Evolutionary conservation across 331 rosid genomes (phyloP), one percentile per base, ranked within the genome.

Genomic region (Quercus tomentella): DNA sequence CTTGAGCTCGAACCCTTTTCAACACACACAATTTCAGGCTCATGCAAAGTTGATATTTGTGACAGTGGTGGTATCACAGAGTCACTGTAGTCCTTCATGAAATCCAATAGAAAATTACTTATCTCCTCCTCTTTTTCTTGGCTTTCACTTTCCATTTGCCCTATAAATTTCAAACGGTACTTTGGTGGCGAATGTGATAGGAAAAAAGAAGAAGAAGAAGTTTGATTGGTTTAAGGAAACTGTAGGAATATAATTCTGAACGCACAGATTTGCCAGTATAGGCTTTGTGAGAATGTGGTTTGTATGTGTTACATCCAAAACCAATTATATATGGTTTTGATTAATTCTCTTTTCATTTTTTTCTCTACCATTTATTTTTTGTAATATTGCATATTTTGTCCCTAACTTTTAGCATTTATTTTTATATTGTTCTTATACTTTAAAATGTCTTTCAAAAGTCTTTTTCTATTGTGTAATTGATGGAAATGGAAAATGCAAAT

Each of bases 11-110:
- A 74, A 31, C 78, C 62, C 12, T 23, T 20, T 45, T 75, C 72
- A 45, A 80, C 60, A 63, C 43, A 55, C 58, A 33, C 49, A 11
- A 57, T 49, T 49, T 49, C 45, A 71, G 74, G 75, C 7, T 63
- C 58, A 57, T 56, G 58, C 70, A 52, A 22, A 74, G 73, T 75
- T 52, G 74, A 80, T 60, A 25, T 21, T 78, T 68, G 70, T 74
- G 80, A 69, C 43, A 74, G 62, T 28, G 79, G 60, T 4, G 76
- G 41, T 10, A 25, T 21, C 12, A 22, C 74, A 54, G 83, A 71
- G 70, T 52, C 41, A 28, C 7, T 68, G 77, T 51, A 25, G 4
- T 28, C 18, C 54, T 76, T 63, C 84, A 74, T 82, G 35, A 49
- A 20, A 45, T 2, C 8, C 21, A 76, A 54, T 28, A 79, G 17